Conservation (phyloP, 352 stramenopile species). For the Pythium insidiosum region DNA sequence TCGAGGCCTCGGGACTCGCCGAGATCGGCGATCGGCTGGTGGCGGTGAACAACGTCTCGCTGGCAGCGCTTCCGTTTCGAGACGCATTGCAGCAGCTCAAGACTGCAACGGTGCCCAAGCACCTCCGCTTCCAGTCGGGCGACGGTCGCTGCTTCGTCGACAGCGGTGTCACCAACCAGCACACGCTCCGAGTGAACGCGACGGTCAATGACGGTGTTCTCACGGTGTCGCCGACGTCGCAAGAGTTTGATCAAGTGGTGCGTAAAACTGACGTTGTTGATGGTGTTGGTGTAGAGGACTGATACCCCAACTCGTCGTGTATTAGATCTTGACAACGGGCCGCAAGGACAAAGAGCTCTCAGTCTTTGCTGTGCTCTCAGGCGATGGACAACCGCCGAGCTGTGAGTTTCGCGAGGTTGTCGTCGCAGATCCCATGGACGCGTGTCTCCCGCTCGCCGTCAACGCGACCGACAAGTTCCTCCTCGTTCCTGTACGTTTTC, state of each 20-base stretch:
- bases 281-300: too few relatives aligned
- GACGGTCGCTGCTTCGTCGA: constrained; percentile 30
- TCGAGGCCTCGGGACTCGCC: constrained; percentile 53
- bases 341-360: constrained; percentile 29
- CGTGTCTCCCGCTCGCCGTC: constrained; percentile 32
- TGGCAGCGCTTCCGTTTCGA: constrained; percentile 25
- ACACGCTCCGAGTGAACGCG: too few relatives aligned
- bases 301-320: too few relatives aligned
- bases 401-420: constrained; percentile 44
- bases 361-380: constrained; percentile 52
- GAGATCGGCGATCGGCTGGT: constrained; percentile 65
- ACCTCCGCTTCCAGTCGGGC: constrained; percentile 47
- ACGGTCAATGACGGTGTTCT: background rate
- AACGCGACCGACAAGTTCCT: constrained; percentile 49
- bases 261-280: too few relatives aligned
- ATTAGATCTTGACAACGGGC: constrained; percentile 35
- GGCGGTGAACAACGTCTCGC: constrained; percentile 38
- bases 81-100: constrained; percentile 31
- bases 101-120: constrained; percentile 30
- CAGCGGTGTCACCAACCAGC: too few relatives aligned
- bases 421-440: constrained; percentile 45
- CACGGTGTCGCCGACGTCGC: constrained; percentile 2
- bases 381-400: constrained; percentile 37
- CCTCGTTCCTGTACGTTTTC: constrained; percentile 33
- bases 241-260: constrained; percentile 58